These are phyloP conservation scores for Cyberlindnera mrakii DNA, from an alignment of 805 yeast genomes.

Conservation along the genomic window DNA sequence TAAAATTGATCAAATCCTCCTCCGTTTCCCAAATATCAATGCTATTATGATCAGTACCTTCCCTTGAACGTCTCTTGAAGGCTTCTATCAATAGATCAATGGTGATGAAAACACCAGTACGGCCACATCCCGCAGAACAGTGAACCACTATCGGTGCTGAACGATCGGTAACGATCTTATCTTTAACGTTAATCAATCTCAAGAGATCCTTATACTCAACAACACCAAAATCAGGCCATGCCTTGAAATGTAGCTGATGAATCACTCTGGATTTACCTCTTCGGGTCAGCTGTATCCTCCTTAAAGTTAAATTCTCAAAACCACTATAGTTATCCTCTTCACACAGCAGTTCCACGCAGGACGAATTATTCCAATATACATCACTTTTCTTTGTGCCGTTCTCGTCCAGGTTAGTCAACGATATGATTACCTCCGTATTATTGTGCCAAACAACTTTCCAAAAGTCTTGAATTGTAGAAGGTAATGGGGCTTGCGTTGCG, in stretches of 20 bases:
- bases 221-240: conserved; percentile 83
- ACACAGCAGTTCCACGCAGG: conserved; percentile 29
- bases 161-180: conserved; percentile 13
- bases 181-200: conserved; percentile 27
- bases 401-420: conserved; percentile 72
- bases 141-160: conserved; percentile 65
- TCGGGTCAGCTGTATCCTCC: conserved; percentile 21
- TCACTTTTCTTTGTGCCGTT: conserved; percentile 74
- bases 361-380: conserved; percentile 69
- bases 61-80: conserved; percentile 4
- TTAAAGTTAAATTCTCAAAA: conserved; percentile 27
- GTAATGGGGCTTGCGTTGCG: conserved; percentile 88
- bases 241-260: conserved; percentile 64
- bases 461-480: conserved; percentile 75
- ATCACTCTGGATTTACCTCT: conserved; percentile 35
- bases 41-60: neutral
- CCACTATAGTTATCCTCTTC: conserved; percentile 25
- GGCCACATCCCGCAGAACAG: conserved; percentile 96
- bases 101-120: conserved; percentile 87
- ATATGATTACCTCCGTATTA: conserved; percentile 61
- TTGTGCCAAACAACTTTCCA: conserved; percentile 78
- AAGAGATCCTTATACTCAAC: conserved; percentile 35
- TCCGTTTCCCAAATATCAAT: conserved; percentile 31
- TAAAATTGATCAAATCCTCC: conserved; percentile 44
- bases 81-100: conserved; percentile 36